Evolutionary conservation across 2,329 filamentous ascomycete species (phyloP).

Genomic region (Xylogone sp.): DNA sequence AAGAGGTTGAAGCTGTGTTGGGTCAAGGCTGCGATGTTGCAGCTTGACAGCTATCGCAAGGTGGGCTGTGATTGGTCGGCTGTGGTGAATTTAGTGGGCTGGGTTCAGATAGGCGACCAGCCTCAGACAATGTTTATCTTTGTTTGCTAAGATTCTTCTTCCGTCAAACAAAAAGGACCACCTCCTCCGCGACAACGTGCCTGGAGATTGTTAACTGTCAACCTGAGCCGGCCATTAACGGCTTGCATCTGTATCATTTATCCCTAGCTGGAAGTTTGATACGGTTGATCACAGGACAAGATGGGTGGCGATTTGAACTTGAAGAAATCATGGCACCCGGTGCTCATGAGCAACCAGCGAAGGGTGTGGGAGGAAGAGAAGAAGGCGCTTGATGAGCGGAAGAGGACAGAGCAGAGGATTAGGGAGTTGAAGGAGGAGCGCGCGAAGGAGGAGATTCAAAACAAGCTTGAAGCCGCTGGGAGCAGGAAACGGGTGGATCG

Average conservation of each 20-base stretch:
- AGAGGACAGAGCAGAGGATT: conserved; percentile 84
- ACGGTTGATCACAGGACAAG: conserved; percentile 33
- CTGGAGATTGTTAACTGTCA: background rate
- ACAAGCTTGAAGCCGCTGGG: conserved; percentile 83
- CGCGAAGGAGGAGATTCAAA: conserved; percentile 85
- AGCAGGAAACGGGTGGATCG: conserved; percentile 75
- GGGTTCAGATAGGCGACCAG: background rate
- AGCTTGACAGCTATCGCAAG: background rate
- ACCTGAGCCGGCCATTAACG: background rate
- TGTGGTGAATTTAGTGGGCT: background rate
- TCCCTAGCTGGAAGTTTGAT: background rate
- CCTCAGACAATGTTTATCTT: background rate
- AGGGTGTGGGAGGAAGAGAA: conserved; percentile 90
- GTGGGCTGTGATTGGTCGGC: background rate
- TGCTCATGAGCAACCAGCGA: conserved; percentile 84
- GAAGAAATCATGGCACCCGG: conserved; percentile 94
- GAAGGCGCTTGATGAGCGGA: conserved; percentile 89
- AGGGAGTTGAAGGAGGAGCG: conserved; percentile 94
- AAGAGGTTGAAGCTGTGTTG: background rate
- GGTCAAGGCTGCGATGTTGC: background rate
- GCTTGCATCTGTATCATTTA: background rate
- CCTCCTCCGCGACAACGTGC: no score
- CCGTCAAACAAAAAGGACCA: no score
- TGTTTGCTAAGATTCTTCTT: background rate
- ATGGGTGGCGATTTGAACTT: conserved; percentile 96